These are phyloP conservation scores for Rhizopus sp. DNA, from an alignment of 371 early-diverging fungal genomes.

Conservation along the genomic window DNA sequence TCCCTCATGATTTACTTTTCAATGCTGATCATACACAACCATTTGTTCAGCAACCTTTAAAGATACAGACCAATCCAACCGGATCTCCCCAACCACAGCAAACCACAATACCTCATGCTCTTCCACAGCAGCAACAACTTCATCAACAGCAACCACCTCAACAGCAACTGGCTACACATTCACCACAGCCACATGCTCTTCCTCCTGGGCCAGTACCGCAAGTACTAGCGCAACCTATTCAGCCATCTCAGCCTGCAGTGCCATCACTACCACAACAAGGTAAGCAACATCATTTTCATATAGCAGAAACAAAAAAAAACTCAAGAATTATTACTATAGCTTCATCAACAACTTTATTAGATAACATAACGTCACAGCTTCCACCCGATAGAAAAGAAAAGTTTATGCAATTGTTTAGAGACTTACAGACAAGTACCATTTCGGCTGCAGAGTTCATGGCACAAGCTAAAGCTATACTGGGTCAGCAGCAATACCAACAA, in stretches of 20 bases:
- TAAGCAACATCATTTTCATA: conserved; percentile 8
- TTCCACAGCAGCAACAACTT: conserved; percentile 7
- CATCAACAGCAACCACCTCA: conserved; percentile 2
- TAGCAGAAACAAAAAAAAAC: neutral
- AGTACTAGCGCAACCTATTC: conserved; percentile 5
- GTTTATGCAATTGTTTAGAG: conserved; percentile 37
- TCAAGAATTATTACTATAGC: conserved; percentile 5
- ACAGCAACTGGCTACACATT: conserved; percentile 5
- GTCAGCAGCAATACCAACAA: conserved; percentile 44
- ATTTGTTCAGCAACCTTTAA: conserved; percentile 24
- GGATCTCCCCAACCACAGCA: conserved; percentile 1
- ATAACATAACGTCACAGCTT: conserved; percentile 39
- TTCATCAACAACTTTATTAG: conserved; percentile 36
- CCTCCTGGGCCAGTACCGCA: neutral
- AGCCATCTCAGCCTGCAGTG: neutral
- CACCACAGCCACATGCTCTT: neutral
- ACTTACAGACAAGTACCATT: conserved; percentile 36
- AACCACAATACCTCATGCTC: neutral
- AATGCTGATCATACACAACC: conserved; percentile 13
- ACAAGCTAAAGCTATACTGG: conserved; percentile 40
- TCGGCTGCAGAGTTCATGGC: conserved; percentile 39
- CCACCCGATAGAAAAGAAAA: conserved; percentile 38
- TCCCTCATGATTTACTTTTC: conserved; percentile 2
- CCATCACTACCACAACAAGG: conserved; percentile 10
- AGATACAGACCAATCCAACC: conserved; percentile 17